phyloP scores from a whole-genome alignment of 257 asterid species.

The Jasminum sambac region DNA sequence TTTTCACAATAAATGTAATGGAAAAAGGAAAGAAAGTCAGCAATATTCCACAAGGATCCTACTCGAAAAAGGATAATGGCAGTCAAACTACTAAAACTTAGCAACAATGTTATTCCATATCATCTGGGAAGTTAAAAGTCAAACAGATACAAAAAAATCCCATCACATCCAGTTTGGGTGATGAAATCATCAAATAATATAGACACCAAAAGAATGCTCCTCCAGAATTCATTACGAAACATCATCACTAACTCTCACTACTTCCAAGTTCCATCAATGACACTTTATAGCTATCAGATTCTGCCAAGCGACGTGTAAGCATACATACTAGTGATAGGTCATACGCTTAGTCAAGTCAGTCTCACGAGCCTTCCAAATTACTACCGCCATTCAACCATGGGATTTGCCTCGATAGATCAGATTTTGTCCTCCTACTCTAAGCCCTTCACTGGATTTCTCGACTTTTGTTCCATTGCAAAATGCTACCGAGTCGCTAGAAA shows the following conservation, averaged over 20 bases:
- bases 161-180: conserved; percentile 32
- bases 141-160: conserved; percentile 12
- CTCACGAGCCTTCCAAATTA: conserved; percentile 9
- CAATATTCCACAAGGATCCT: too few relatives aligned
- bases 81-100: too few relatives aligned
- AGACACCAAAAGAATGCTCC: conserved; percentile 22
- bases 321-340: conserved; percentile 10
- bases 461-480: not conserved
- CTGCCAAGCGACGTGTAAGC: conserved; percentile 14
- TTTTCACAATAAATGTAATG: too few relatives aligned
- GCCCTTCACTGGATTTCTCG: conserved; percentile 15
- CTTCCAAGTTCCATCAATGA: conserved; percentile 13
- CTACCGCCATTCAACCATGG: conserved; percentile 13
- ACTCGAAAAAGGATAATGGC: too few relatives aligned
- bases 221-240: conserved; percentile 17
- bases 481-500: conserved; percentile 11
- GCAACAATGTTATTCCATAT: too few relatives aligned
- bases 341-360: conserved; percentile 1
- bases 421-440: conserved; percentile 18
- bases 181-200: conserved; percentile 40
- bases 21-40: too few relatives aligned
- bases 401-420: conserved; percentile 13
- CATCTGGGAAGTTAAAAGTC: too few relatives aligned
- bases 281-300: conserved; percentile 18
- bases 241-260: conserved; percentile 19